phyloP scores from a whole-genome alignment of 176 grass and related monocot species.

The Phyllostachys edulis region DNA sequence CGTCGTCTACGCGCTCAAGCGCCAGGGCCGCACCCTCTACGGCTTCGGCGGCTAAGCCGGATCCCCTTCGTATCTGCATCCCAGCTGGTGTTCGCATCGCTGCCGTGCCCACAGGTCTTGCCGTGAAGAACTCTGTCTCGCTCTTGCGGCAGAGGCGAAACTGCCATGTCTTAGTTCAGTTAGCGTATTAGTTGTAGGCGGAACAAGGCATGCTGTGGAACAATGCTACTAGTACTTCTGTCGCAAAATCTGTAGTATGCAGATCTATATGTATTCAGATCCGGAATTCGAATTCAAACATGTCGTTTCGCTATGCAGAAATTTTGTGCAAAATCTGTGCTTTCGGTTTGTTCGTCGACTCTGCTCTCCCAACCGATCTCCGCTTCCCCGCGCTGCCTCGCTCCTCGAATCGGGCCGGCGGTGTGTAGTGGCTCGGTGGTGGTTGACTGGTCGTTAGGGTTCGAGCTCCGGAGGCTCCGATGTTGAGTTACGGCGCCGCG shows the following conservation, averaged over 20 bases:
- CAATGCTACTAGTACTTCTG: neutral
- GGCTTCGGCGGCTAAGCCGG: slow-evolving; percentile 60
- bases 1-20: slow-evolving; percentile 88
- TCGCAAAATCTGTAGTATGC: neutral
- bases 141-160: neutral
- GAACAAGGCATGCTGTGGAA: too few species aligned
- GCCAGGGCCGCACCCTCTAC: slow-evolving; percentile 87
- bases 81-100: neutral
- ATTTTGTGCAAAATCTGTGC: too few species aligned
- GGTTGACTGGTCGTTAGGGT: slow-evolving; percentile 26
- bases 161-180: neutral
- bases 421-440: neutral
- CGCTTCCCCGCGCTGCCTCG: neutral
- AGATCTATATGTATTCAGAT: neutral
- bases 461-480: slow-evolving; percentile 29
- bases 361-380: neutral
- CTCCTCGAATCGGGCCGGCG: neutral
- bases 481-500: slow-evolving; percentile 62
- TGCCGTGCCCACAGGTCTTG: neutral
- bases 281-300: neutral
- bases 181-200: neutral
- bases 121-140: too few species aligned
- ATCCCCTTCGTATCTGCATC: too few species aligned
- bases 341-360: neutral
- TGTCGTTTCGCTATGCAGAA: neutral